Percentiles rank a stretch among this genome's conserved stretches.
phyloP scores from a whole-genome alignment of 305 asterid genomes.

The Euphrasia arctica region DNA sequence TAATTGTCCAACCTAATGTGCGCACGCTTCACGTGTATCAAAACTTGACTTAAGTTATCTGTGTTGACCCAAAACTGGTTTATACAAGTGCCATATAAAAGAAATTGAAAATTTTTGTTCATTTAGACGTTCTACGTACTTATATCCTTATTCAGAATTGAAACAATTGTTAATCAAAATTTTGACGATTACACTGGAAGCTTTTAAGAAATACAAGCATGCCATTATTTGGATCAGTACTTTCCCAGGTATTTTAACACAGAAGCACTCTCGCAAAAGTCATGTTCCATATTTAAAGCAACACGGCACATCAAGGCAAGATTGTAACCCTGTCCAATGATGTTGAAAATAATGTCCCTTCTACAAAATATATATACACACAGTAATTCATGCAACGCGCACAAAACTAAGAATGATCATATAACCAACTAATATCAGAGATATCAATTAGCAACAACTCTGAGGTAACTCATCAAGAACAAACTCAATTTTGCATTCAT shows the following conservation, averaged over 20 bases:
- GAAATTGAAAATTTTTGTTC: conserved; percentile 4
- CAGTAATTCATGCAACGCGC: not conserved
- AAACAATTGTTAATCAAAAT: not conserved
- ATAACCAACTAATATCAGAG: conserved; percentile 2
- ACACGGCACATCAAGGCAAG: not conserved
- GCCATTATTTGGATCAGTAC: not conserved
- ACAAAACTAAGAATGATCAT: conserved; percentile 4
- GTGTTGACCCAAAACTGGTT: conserved; percentile 5
- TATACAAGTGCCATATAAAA: conserved; percentile 16
- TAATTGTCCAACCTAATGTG: too few relatives aligned
- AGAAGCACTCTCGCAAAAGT: not conserved
- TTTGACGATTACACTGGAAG: not conserved
- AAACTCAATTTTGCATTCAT: conserved; percentile 1
- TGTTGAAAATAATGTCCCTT: conserved; percentile 14
- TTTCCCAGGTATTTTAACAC: conserved; percentile 12
- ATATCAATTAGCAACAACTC: conserved; percentile 1
- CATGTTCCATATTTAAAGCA: not conserved
- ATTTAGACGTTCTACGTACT: too few relatives aligned
- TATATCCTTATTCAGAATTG: conserved; percentile 11
- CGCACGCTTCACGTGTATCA: conserved; percentile 8
- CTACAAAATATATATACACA: not conserved
- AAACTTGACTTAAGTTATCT: conserved; percentile 9
- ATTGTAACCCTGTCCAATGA: conserved; percentile 5
- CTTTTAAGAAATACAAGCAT: not conserved
- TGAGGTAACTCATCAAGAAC: not conserved